Percentiles rank a stretch among this genome's conserved stretches.
These are phyloP conservation scores for Ogataea zsoltii DNA, from an alignment of 805 yeast species.

Conservation along the genomic window DNA sequence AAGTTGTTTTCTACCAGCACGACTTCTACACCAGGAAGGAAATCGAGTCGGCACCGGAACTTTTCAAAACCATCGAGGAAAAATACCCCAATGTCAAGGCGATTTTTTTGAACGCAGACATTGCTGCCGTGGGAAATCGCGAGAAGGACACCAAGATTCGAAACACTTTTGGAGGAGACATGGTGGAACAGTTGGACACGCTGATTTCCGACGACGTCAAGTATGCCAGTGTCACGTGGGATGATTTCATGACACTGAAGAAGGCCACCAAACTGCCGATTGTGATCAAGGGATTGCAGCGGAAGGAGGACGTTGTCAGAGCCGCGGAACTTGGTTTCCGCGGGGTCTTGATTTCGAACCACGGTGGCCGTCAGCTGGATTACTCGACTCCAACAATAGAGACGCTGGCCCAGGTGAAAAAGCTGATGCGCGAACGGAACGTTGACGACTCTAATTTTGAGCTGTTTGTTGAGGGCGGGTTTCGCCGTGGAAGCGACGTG, in stretches of 20 bases:
- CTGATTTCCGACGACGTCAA: constrained; percentile 13
- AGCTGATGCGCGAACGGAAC: constrained; percentile 40
- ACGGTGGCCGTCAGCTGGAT: constrained; percentile 75
- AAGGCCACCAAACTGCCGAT: constrained; percentile 47
- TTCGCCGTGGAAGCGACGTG: constrained; percentile 45
- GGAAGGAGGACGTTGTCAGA: constrained; percentile 61
- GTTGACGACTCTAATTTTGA: constrained; percentile 54
- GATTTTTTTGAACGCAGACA: constrained; percentile 81
- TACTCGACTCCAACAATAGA: constrained; percentile 62
- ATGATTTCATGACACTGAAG: constrained; percentile 55
- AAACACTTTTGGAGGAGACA: constrained; percentile 46
- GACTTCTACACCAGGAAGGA: constrained; percentile 66
- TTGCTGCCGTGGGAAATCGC: constrained; percentile 80
- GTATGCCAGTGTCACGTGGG: constrained; percentile 53
- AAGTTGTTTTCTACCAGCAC: constrained; percentile 79
- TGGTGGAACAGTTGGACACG: constrained; percentile 14
- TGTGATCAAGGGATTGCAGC: constrained; percentile 64
- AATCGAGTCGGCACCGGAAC: constrained; percentile 47
- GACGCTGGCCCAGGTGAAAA: constrained; percentile 55
- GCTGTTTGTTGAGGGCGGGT: constrained; percentile 51
- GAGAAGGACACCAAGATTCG: constrained; percentile 81
- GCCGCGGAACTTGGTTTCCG: constrained; percentile 61
- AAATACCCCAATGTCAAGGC: constrained; percentile 65
- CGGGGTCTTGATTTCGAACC: constrained; percentile 70
- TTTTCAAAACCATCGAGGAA: constrained; percentile 25